Conservation (phyloP, 805 yeast genomes). For the Lipomyces kockii region DNA sequence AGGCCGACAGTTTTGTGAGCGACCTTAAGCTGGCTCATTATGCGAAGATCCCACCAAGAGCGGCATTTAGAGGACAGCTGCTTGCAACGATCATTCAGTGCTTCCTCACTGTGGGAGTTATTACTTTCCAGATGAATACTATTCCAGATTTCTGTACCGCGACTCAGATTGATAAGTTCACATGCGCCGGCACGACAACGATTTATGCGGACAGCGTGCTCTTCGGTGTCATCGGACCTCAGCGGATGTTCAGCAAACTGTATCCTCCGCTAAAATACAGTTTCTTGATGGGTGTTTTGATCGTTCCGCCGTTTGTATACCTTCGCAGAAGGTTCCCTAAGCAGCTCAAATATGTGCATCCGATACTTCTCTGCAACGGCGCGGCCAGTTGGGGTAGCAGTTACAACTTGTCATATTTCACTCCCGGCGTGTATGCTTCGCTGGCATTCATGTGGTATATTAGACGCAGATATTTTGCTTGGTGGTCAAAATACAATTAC, state of each 20-base stretch:
- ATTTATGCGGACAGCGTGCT: slow-evolving; percentile 61
- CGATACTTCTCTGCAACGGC: slow-evolving; percentile 17
- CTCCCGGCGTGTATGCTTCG: slow-evolving; percentile 16
- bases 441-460: slow-evolving; percentile 57
- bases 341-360: slow-evolving; percentile 21
- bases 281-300: slow-evolving; percentile 58
- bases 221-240: slow-evolving; percentile 72
- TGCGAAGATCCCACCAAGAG: slow-evolving; percentile 57
- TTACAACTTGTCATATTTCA: slow-evolving; percentile 21
- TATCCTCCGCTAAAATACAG: slow-evolving; percentile 69
- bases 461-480: slow-evolving; percentile 57
- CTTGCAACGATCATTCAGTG: slow-evolving; percentile 60
- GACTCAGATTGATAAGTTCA: slow-evolving; percentile 31
- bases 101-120: slow-evolving; percentile 55
- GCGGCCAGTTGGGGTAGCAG: slow-evolving; percentile 12
- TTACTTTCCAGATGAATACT: slow-evolving; percentile 50
- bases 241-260: slow-evolving; percentile 58
- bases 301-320: slow-evolving; percentile 37
- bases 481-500: slow-evolving; percentile 80
- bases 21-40: slow-evolving; percentile 58
- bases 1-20: slow-evolving; percentile 47
- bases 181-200: slow-evolving; percentile 48
- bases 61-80: slow-evolving; percentile 56
- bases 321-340: slow-evolving; percentile 21
- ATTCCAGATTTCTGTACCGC: slow-evolving; percentile 35